Percentiles rank a stretch among this genome's conserved stretches.
These are phyloP conservation scores for Pleurotus eryngii DNA, from an alignment of 768 basidiomycete genomes.

Conservation along the genomic window DNA sequence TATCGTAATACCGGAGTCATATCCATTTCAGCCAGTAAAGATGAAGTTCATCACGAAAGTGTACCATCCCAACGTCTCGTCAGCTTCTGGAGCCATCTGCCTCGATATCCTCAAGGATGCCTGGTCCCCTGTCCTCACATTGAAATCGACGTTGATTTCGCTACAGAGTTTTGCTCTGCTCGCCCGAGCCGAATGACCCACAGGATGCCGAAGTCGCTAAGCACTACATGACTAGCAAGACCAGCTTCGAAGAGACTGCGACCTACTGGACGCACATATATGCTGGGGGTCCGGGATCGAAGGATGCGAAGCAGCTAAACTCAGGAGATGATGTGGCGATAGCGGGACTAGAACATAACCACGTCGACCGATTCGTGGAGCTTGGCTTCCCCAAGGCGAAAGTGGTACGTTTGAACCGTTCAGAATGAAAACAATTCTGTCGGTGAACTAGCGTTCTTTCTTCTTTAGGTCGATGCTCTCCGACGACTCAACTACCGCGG, in stretches of 20 bases:
- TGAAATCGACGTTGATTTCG: conserved; percentile 94
- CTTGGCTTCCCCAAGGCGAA: conserved; percentile 81
- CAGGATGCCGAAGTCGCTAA: conserved; percentile 99
- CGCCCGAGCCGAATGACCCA: conserved; percentile 93
- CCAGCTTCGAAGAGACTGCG: conserved; percentile 89
- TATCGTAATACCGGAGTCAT: conserved; percentile 88
- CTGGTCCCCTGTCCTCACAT: conserved; percentile 93
- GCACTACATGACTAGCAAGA: conserved; percentile 87
- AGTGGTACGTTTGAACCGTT: conserved; percentile 57
- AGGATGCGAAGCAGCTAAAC: conserved; percentile 43
- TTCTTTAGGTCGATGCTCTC: conserved; percentile 76
- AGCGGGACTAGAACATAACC: conserved; percentile 79
- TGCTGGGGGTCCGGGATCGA: conserved; percentile 65
- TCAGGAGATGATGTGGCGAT: conserved; percentile 64
- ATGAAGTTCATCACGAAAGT: conserved; percentile 99
- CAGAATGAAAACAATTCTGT: background rate
- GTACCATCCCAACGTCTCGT: conserved; percentile 95
- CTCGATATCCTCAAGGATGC: conserved; percentile 85
- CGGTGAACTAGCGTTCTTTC: background rate
- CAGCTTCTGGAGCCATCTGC: conserved; percentile 92
- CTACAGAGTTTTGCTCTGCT: conserved; percentile 89
- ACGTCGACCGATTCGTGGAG: conserved; percentile 80
- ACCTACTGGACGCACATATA: conserved; percentile 93
- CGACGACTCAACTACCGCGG: conserved; percentile 86
- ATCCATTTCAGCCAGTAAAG: conserved; percentile 92